phyloP scores from a whole-genome alignment of 495 filamentous ascomycete genomes.

The Collariella sp. region DNA sequence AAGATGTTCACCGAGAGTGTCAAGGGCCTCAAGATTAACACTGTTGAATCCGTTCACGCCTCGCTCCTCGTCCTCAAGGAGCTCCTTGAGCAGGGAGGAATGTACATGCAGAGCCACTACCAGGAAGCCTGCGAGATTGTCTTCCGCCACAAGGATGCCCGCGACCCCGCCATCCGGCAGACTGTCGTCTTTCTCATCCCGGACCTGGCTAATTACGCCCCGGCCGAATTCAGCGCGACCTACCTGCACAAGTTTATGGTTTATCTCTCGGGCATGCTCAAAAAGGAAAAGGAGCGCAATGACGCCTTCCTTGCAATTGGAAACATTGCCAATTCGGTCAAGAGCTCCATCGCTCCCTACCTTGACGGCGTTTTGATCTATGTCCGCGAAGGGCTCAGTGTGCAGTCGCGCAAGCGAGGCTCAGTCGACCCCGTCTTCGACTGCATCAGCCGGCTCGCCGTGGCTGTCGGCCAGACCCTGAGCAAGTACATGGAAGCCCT shows the following conservation, averaged over 20 bases:
- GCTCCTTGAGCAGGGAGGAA: constrained; percentile 82
- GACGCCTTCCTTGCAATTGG: constrained; percentile 91
- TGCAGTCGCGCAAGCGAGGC: constrained; percentile 67
- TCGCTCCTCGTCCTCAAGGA: constrained; percentile 87
- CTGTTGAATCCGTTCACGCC: constrained; percentile 80
- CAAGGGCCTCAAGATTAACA: constrained; percentile 65
- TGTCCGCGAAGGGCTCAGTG: constrained; percentile 78
- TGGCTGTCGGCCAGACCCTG: constrained; percentile 89
- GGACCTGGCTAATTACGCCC: constrained; percentile 84
- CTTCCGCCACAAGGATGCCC: constrained; percentile 80
- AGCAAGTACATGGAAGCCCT: constrained; percentile 97
- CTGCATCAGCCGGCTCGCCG: constrained; percentile 92
- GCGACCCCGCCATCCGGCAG: constrained; percentile 74
- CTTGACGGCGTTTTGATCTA: constrained; percentile 87
- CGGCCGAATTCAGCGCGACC: constrained; percentile 67
- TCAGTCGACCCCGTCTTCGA: constrained; percentile 90
- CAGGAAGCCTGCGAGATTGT: constrained; percentile 84
- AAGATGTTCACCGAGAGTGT: constrained; percentile 79
- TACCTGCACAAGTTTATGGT: constrained; percentile 97
- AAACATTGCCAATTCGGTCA: constrained; percentile 90
- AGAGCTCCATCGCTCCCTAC: constrained; percentile 87
- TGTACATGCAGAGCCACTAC: constrained; percentile 96
- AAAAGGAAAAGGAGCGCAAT: constrained; percentile 87
- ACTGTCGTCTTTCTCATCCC: constrained; percentile 87
- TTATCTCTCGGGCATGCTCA: constrained; percentile 88